A percentile compares a stretch with the other conserved stretches of the same genome.
phyloP scores from a whole-genome alignment of 805 yeast genomes.

The Suhomyces tanzawaensis region DNA sequence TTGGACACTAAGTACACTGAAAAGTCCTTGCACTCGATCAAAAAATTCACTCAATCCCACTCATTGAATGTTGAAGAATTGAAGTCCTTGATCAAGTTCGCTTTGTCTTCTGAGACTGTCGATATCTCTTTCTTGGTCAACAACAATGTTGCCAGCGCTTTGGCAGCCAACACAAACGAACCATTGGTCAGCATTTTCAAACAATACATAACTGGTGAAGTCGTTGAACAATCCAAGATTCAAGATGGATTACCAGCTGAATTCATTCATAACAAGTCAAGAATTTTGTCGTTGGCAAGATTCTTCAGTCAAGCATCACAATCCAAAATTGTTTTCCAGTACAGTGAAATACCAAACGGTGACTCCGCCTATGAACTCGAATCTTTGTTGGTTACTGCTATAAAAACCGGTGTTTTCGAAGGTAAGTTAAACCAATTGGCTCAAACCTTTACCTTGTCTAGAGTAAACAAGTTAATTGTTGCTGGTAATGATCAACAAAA shows the following conservation, averaged over 20 bases:
- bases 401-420: slow-evolving; percentile 43
- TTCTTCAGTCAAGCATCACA: slow-evolving; percentile 26
- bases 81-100: slow-evolving; percentile 31
- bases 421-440: slow-evolving; percentile 46
- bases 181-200: slow-evolving; percentile 28
- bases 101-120: slow-evolving; percentile 35
- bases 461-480: slow-evolving; percentile 39
- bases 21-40: slow-evolving; percentile 34
- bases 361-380: slow-evolving; percentile 35
- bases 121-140: slow-evolving; percentile 44
- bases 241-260: slow-evolving; percentile 19
- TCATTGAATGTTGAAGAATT: slow-evolving; percentile 23
- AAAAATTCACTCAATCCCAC: slow-evolving; percentile 30
- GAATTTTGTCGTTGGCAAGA: slow-evolving; percentile 39
- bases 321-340: slow-evolving; percentile 29
- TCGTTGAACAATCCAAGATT: slow-evolving; percentile 21
- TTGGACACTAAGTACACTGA: slow-evolving; percentile 32
- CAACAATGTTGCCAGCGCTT: slow-evolving; percentile 36
- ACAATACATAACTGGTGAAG: slow-evolving; percentile 36
- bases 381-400: slow-evolving; percentile 38
- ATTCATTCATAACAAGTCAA: slow-evolving; percentile 32
- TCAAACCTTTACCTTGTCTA: slow-evolving; percentile 38
- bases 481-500: slow-evolving; percentile 35
- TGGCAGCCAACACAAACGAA: slow-evolving; percentile 25
- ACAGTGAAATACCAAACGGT: slow-evolving; percentile 35